Evolutionary conservation across 305 asterid species (phyloP), one percentile per base, ranked within the genome.

Genomic region (Vinca major): DNA sequence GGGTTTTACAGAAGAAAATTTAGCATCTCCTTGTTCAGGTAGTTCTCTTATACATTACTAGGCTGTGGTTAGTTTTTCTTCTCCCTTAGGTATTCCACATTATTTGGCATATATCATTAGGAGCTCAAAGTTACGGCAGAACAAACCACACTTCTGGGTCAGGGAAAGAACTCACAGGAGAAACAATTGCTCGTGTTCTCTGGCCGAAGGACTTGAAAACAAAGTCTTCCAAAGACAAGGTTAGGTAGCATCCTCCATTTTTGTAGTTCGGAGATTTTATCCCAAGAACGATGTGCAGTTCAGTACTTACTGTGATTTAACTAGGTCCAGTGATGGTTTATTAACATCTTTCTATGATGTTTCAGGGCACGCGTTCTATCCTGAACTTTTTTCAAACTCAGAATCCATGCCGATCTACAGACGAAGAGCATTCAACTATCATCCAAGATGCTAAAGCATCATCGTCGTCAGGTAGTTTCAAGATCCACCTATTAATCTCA

Each of bases 331-430:
- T 26, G 62, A 57, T 56, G 5, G 40, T 57, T 5, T 33, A 1
- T 36, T 37, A 37, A 61, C 44, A 62, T 63, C 61, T 77, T 67
- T 64, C 44, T 68, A 70, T 80, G 67, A 68, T 79, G 68, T 79
- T 63, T 56, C 85, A 90, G 95, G 89, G 87, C 75, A 81, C 73
- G 57, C 66, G 88, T 63, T 82, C 95, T 44, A 88, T 90, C 80
- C 79, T 78, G 37, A 83, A 80, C 73, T 89, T 79, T 74, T 86
- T 87, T 70, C 80, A 62, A 53, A 79, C 80, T 75, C 75, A 71
- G 33, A 76, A 61, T 61, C 48, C 80, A 21, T 75, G 66, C 75
- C 75, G 84, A 69, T 39, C 66, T 62, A 73, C 82, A 41, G 76
- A 75, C 71, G 75, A 69, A 64, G 75, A 56, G 17, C 75, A 52